phyloP scores from a whole-genome alignment of 306 rosid genomes.

The Vachellia pachyceras region DNA sequence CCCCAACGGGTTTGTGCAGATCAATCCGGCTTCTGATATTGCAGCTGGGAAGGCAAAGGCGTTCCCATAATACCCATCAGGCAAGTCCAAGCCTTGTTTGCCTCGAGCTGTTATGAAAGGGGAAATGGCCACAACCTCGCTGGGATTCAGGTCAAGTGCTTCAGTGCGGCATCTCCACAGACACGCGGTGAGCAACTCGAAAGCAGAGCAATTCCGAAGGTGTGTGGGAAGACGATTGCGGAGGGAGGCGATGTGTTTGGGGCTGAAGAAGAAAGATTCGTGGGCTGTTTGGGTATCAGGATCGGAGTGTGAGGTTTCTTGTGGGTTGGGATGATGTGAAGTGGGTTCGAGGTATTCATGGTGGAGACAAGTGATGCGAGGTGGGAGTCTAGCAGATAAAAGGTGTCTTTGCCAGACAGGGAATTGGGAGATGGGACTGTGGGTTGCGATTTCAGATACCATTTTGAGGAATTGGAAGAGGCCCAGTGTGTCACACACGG shows the following conservation, averaged over 20 bases:
- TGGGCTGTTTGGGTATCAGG: conserved; percentile 3
- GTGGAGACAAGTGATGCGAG: conserved; percentile 19
- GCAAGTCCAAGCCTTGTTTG: conserved; percentile 8
- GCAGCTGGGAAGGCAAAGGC: conserved; percentile 37
- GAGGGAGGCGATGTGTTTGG: conserved; percentile 15
- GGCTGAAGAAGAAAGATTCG: conserved; percentile 28
- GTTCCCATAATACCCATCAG: conserved; percentile 39
- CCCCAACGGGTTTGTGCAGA: conserved; percentile 25
- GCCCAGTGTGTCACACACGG: conserved; percentile 24
- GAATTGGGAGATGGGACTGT: not conserved
- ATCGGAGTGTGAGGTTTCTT: not conserved
- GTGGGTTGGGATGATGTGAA: not conserved
- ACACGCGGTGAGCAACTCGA: conserved; percentile 24
- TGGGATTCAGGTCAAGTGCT: conserved; percentile 25
- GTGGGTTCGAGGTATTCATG: conserved; percentile 14
- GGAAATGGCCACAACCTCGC: conserved; percentile 25
- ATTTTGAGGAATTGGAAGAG: conserved; percentile 30
- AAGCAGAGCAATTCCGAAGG: conserved; percentile 9
- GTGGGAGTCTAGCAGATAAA: conserved; percentile 20
- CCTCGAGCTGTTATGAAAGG: conserved; percentile 30
- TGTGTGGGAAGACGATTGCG: not conserved
- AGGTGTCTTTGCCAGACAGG: conserved; percentile 35
- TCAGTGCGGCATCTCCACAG: conserved; percentile 40
- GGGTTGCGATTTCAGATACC: conserved; percentile 21
- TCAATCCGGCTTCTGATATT: not conserved